phyloP scores from a whole-genome alignment of 2,329 filamentous ascomycete genomes.

The Dryadomyces quercivorus region DNA sequence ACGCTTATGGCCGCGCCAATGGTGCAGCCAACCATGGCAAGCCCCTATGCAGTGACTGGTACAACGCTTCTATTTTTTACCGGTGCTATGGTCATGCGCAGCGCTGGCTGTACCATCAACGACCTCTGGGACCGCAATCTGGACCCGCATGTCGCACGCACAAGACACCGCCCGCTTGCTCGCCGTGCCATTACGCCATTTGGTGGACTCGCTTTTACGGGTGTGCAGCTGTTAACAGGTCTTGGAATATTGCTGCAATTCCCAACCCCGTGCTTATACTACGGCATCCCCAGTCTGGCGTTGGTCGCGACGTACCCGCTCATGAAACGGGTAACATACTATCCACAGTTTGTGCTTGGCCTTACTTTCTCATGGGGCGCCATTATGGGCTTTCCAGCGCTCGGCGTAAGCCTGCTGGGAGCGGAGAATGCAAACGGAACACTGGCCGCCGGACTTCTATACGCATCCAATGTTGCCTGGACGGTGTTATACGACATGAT shows the following conservation, averaged over 20 bases:
- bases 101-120: constrained; percentile 80
- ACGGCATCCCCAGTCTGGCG: constrained; percentile 62
- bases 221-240: constrained; percentile 60
- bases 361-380: constrained; percentile 84
- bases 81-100: constrained; percentile 74
- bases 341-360: constrained; percentile 73
- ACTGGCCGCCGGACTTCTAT: constrained; percentile 52
- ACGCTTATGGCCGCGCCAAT: constrained; percentile 69
- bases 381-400: constrained; percentile 74
- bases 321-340: constrained; percentile 77
- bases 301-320: constrained; percentile 69
- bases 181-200: constrained; percentile 63
- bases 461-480: constrained; percentile 72
- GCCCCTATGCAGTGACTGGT: constrained; percentile 47
- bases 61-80: constrained; percentile 60
- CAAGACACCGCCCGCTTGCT: constrained; percentile 67
- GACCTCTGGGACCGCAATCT: constrained; percentile 85
- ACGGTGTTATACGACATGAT: constrained; percentile 87
- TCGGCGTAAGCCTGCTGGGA: constrained; percentile 63
- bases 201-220: constrained; percentile 62
- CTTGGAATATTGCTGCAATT: constrained; percentile 67
- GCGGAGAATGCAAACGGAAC: constrained; percentile 39
- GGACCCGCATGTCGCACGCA: constrained; percentile 67
- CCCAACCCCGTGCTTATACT: constrained; percentile 60
- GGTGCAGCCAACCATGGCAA: constrained; percentile 40